phyloP scores from a whole-genome alignment of 768 basidiomycete genomes.

The Pleurotus tuber-regium region DNA sequence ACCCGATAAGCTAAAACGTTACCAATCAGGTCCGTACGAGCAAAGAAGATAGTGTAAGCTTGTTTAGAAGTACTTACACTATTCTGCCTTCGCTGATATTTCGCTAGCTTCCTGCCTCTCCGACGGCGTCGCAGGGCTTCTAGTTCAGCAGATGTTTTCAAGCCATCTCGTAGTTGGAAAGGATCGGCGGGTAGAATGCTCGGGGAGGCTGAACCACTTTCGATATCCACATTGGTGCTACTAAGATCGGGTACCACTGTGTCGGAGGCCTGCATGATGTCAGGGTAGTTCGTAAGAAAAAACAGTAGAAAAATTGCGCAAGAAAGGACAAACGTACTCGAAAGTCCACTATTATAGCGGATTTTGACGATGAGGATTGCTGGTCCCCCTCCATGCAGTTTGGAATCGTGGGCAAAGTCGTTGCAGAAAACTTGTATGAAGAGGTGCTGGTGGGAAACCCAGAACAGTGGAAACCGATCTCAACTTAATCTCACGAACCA shows the following conservation, averaged over 20 bases:
- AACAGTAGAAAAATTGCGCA: slow-evolving; percentile 4
- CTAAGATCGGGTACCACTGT: slow-evolving; percentile 47
- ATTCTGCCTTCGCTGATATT: slow-evolving; percentile 73
- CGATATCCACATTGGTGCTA: slow-evolving; percentile 34
- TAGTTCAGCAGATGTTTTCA: slow-evolving; percentile 64
- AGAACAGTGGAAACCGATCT: slow-evolving; percentile 34
- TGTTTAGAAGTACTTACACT: slow-evolving; percentile 39
- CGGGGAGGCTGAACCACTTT: slow-evolving; percentile 25
- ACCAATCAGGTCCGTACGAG: neutral
- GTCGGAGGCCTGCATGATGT: slow-evolving; percentile 38
- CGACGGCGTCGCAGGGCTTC: slow-evolving; percentile 53
- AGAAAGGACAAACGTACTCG: slow-evolving; percentile 23
- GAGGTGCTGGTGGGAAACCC: slow-evolving; percentile 36
- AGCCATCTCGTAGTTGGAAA: slow-evolving; percentile 57
- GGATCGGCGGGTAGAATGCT: slow-evolving; percentile 51
- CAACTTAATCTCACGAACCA: slow-evolving; percentile 31
- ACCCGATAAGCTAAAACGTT: slow-evolving; percentile 66
- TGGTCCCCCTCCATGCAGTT: slow-evolving; percentile 32
- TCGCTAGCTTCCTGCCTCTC: slow-evolving; percentile 62
- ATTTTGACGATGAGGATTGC: slow-evolving; percentile 27
- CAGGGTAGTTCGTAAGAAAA: slow-evolving; percentile 16
- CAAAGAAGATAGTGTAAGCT: neutral
- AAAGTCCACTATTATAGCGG: slow-evolving; percentile 20
- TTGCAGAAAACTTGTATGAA: slow-evolving; percentile 20
- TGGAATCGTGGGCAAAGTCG: slow-evolving; percentile 23